These are phyloP conservation scores for Cercis canadensis DNA, from an alignment of 306 rosid genomes.

Conservation along the genomic window DNA sequence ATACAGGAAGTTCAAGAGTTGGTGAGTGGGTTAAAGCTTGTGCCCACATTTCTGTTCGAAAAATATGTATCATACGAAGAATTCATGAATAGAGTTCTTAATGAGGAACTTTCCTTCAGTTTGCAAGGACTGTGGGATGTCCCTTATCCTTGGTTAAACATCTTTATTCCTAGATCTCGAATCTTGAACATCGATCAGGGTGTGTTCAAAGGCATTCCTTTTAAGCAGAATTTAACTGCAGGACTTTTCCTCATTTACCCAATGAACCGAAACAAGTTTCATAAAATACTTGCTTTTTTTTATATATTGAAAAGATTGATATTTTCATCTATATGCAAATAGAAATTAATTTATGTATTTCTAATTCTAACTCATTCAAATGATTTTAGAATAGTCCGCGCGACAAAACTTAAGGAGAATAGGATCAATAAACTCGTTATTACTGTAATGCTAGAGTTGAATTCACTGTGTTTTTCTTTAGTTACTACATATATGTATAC, in stretches of 20 bases:
- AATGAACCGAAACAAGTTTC: slow-evolving; percentile 63
- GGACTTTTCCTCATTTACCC: slow-evolving; percentile 87
- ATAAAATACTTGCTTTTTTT: not conserved
- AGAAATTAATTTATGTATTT: too few species aligned
- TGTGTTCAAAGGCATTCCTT: slow-evolving; percentile 66
- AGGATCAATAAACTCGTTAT: too few species aligned
- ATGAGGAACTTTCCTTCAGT: slow-evolving; percentile 74
- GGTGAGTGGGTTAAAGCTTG: slow-evolving; percentile 52
- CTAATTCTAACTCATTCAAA: too few species aligned
- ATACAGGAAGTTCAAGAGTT: slow-evolving; percentile 57
- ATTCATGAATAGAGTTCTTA: slow-evolving; percentile 73
- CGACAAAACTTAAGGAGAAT: too few species aligned
- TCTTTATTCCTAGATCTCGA: slow-evolving; percentile 63
- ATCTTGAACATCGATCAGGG: slow-evolving; percentile 64
- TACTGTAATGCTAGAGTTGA: too few species aligned
- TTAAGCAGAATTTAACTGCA: slow-evolving; percentile 61
- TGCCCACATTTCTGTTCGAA: slow-evolving; percentile 63
- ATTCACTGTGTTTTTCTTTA: too few species aligned
- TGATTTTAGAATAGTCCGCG: too few species aligned
- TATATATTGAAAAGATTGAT: too few species aligned
- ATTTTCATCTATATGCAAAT: too few species aligned
- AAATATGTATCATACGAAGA: slow-evolving; percentile 66
- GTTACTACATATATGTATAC: too few species aligned
- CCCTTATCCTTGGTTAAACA: slow-evolving; percentile 85
- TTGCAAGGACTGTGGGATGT: slow-evolving; percentile 89